phyloP scores from a whole-genome alignment of 805 yeast species.

The Candida chilensis region DNA sequence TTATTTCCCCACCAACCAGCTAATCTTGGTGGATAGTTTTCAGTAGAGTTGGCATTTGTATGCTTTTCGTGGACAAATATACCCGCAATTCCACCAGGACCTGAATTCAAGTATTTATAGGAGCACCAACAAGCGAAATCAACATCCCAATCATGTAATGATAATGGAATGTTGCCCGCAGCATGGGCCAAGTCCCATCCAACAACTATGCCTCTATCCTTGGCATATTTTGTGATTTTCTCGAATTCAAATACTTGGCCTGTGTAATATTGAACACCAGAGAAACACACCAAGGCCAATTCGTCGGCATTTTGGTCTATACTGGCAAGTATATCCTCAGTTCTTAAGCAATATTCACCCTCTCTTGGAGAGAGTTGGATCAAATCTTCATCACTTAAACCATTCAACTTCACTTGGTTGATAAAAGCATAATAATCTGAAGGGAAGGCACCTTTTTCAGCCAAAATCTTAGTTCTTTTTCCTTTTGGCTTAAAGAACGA shows the following conservation, averaged over 20 bases:
- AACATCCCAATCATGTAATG: slow-evolving; percentile 80
- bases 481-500: slow-evolving; percentile 68
- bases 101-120: slow-evolving; percentile 83
- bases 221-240: slow-evolving; percentile 58
- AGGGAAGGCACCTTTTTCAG: slow-evolving; percentile 86
- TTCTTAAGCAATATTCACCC: slow-evolving; percentile 47
- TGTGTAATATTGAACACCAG: slow-evolving; percentile 88
- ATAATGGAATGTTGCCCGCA: slow-evolving; percentile 73
- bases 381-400: slow-evolving; percentile 43
- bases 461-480: slow-evolving; percentile 56
- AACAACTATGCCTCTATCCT: slow-evolving; percentile 41
- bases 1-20: slow-evolving; percentile 99
- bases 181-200: slow-evolving; percentile 98
- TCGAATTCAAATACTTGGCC: slow-evolving; percentile 81
- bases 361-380: slow-evolving; percentile 55
- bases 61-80: slow-evolving; percentile 60
- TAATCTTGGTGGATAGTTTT: slow-evolving; percentile 47
- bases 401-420: slow-evolving; percentile 60
- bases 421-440: slow-evolving; percentile 83
- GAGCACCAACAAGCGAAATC: slow-evolving; percentile 96
- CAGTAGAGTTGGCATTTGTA: slow-evolving; percentile 17
- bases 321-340: slow-evolving; percentile 49
- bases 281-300: slow-evolving; percentile 66
- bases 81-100: slow-evolving; percentile 93
- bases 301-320: slow-evolving; percentile 51